Conservation (phyloP, 2,329 filamentous ascomycete genomes). For the Cercospora zeina region DNA sequence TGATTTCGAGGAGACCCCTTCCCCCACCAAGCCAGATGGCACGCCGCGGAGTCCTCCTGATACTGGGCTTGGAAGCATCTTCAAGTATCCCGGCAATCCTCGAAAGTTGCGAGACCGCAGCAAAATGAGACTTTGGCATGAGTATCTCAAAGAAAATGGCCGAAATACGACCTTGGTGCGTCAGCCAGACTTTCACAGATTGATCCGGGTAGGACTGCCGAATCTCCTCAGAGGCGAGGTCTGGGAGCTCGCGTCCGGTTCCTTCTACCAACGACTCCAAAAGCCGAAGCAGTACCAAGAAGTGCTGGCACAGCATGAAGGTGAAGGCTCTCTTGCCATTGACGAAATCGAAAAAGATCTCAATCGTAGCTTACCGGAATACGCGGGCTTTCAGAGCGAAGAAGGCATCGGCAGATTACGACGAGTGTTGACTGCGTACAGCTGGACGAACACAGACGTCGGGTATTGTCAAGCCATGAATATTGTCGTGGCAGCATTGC, state of each 20-base stretch:
- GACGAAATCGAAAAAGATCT: slow-evolving; percentile 99
- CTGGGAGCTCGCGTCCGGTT: slow-evolving; percentile 93
- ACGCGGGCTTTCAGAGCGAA: slow-evolving; percentile 94
- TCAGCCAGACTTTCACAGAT: slow-evolving; percentile 95
- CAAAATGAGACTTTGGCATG: slow-evolving; percentile 96
- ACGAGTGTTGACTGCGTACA: slow-evolving; percentile 92
- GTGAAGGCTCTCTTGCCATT: slow-evolving; percentile 87
- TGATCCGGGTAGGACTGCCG: slow-evolving; percentile 91
- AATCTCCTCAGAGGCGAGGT: slow-evolving; percentile 91
- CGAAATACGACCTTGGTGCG: slow-evolving; percentile 88
- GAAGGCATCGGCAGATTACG: slow-evolving; percentile 89
- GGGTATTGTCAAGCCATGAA: slow-evolving; percentile 99
- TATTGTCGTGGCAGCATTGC: slow-evolving; percentile 93
- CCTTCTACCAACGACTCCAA: slow-evolving; percentile 82
- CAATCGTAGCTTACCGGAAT: slow-evolving; percentile 93
- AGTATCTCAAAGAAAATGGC: slow-evolving; percentile 90
- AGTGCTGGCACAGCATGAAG: slow-evolving; percentile 78
- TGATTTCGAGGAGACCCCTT: slow-evolving; percentile 43
- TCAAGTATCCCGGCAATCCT: slow-evolving; percentile 91
- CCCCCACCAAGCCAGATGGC: slow-evolving; percentile 52
- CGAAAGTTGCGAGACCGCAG: slow-evolving; percentile 91
- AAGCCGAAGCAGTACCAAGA: slow-evolving; percentile 81
- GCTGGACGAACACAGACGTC: slow-evolving; percentile 92
- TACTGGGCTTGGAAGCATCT: slow-evolving; percentile 87
- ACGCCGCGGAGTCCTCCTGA: slow-evolving; percentile 64